A percentile compares a stretch with the other conserved stretches of the same genome.
Evolutionary conservation across 345 rosid genomes (phyloP).

Genomic region (Clausena lansium): DNA sequence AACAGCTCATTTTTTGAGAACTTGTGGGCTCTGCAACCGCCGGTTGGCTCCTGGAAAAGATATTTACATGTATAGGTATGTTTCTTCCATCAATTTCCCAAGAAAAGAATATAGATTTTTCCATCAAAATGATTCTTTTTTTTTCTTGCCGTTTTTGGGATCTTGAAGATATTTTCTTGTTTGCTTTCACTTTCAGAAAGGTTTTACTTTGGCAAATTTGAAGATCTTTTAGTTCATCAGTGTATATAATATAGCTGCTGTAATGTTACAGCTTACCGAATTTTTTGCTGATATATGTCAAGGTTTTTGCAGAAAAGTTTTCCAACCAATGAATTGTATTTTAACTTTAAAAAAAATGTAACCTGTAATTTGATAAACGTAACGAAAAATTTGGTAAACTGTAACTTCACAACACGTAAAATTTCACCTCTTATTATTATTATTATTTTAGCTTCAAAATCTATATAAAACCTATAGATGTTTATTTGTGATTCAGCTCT

Average conservation of each 20-base stretch:
- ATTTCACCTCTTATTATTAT: no score
- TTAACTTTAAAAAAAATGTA: no score
- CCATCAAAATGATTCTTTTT: no score
- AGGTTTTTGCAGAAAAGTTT: no score
- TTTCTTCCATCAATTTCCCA: background rate
- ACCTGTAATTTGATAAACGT: no score
- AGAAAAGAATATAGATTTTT: background rate
- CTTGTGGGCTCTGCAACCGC: slow-evolving; percentile 73
- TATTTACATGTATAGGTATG: slow-evolving; percentile 85
- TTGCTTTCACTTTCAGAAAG: background rate
- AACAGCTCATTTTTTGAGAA: slow-evolving; percentile 48
- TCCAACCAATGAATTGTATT: background rate
- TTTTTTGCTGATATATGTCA: no score
- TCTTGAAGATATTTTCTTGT: background rate
- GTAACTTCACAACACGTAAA: no score
- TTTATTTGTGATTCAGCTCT: background rate
- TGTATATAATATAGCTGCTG: no score
- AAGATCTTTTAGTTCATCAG: background rate
- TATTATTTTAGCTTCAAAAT: no score
- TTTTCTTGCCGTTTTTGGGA: background rate
- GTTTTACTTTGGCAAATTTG: background rate
- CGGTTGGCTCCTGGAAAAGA: slow-evolving; percentile 66
- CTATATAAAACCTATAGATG: no score
- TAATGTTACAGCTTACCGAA: no score
- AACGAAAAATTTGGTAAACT: background rate